Base-by-base conservation (phyloP, 1,139 yeast genomes). In the Saccharomycopsis crataegensis region DNA sequence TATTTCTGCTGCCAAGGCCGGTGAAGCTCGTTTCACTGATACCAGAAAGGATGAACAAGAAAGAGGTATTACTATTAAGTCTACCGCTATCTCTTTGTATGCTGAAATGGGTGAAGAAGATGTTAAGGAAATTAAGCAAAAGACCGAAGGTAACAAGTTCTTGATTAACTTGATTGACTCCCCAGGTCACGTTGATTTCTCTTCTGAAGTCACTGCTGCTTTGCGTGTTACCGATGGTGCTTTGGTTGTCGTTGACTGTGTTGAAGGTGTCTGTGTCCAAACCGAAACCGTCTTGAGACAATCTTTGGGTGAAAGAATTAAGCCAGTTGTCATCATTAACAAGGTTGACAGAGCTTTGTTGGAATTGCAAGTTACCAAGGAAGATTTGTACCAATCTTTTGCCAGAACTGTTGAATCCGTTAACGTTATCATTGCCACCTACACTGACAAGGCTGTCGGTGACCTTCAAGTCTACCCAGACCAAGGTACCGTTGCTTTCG, bases 111-210 rank as follows among this genome's bases (percentile, higher is more conserved):
- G 72, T 58, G 97, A 90, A 56, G 97, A 90, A 50, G 98, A 91
- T 72, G 85, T 81, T 67, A 88, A 88, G 81, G 98, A 91, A 73
- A 91, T 93, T 78, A 78, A 82, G 75, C 98, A 93, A 80, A 90
- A 91, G 82, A 86, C 96, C 64, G 86, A 73, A 36, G 98, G 98
- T 77, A 87, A 80, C 84, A 82, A 86, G 74, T 93, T 91, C 84
- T 86, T 93, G 79, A 82, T 93, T 68, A 93, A 93, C 88, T 83
- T 93, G 84, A 93, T 93, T 70, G 99, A 93, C 77, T 93, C 99
- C 67, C 99, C 99, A 78, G 99, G 99, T 86, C 99, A 93, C 98
- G 98, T 93, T 83, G 99, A 93, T 81, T 93, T 93, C 93, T 91
- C 98, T 62, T 93, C 99, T 68, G 99, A 93, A 80, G 99, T 93